Conservation (phyloP, 2,329 filamentous ascomycete genomes). For the Fusarium sp. region DNA sequence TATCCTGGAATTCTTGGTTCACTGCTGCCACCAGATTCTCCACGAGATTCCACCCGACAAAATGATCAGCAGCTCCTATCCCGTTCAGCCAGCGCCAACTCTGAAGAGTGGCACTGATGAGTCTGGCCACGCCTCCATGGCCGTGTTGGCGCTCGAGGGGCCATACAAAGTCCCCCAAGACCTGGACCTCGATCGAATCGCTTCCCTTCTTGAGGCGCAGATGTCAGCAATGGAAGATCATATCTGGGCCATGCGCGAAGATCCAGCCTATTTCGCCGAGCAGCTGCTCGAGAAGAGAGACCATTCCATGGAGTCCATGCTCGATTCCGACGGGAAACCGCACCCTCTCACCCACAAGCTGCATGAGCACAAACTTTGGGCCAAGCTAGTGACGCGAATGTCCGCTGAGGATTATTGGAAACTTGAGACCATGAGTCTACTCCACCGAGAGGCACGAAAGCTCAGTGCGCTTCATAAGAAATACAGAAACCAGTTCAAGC, state of each 20-base stretch:
- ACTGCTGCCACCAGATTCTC: slow-evolving; percentile 59
- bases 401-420: background rate
- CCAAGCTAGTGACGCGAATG: background rate
- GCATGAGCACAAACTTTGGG: background rate
- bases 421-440: background rate
- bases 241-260: slow-evolving; percentile 66
- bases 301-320: slow-evolving; percentile 46
- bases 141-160: slow-evolving; percentile 58
- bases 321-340: background rate
- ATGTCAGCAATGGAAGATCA: slow-evolving; percentile 61
- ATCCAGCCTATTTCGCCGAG: slow-evolving; percentile 66
- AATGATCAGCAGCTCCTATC: slow-evolving; percentile 43
- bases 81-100: slow-evolving; percentile 53
- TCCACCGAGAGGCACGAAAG: background rate
- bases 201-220: slow-evolving; percentile 53
- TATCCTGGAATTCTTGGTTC: slow-evolving; percentile 60
- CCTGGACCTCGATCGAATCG: slow-evolving; percentile 59
- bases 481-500: background rate
- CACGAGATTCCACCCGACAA: slow-evolving; percentile 58
- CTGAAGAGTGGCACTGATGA: slow-evolving; percentile 45
- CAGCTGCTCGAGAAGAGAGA: slow-evolving; percentile 56
- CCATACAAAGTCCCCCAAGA: slow-evolving; percentile 62
- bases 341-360: background rate
- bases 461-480: background rate
- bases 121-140: slow-evolving; percentile 33